A percentile compares a stretch with the other conserved stretches of the same genome.
Conservation (phyloP, 2,329 filamentous ascomycete species). For the Monosporascus sp. region DNA sequence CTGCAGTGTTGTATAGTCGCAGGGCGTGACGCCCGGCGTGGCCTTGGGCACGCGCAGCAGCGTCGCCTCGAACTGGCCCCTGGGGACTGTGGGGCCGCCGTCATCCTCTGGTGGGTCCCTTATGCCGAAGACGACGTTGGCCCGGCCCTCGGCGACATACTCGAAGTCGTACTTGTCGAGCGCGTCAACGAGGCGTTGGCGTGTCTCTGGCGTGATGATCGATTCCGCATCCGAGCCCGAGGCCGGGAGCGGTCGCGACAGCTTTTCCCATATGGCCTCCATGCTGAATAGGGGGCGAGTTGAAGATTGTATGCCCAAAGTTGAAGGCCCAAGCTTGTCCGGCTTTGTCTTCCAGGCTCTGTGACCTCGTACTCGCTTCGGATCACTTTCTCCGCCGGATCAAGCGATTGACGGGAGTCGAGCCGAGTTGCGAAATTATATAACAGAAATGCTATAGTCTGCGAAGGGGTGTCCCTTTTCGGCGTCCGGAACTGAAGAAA, state of each 20-base stretch:
- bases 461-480: not conserved
- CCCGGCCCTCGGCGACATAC: conserved; percentile 63
- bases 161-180: conserved; percentile 19
- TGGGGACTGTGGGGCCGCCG: conserved; percentile 20
- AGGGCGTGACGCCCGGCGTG: conserved; percentile 37
- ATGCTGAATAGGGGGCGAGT: conserved; percentile 6
- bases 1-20: conserved; percentile 37
- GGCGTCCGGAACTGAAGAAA: not conserved
- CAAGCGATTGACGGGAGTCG: too few relatives aligned
- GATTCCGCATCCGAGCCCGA: conserved; percentile 9
- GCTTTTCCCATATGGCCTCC: conserved; percentile 16
- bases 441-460: not conserved
- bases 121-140: conserved; percentile 69
- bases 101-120: conserved; percentile 23
- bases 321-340: too few relatives aligned
- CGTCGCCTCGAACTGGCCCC: conserved; percentile 32
- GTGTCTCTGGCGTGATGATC: conserved; percentile 10
- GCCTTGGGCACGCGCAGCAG: conserved; percentile 59
- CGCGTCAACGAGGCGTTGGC: conserved; percentile 14
- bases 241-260: conserved; percentile 16
- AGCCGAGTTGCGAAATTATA: too few relatives aligned
- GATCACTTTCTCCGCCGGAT: too few relatives aligned
- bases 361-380: too few relatives aligned
- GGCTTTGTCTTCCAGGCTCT: too few relatives aligned
- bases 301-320: not conserved